A percentile compares a stretch with the other conserved stretches of the same genome.
Evolutionary conservation across 2,329 filamentous ascomycete genomes (phyloP).

Genomic region (Neofusicoccum parvum): DNA sequence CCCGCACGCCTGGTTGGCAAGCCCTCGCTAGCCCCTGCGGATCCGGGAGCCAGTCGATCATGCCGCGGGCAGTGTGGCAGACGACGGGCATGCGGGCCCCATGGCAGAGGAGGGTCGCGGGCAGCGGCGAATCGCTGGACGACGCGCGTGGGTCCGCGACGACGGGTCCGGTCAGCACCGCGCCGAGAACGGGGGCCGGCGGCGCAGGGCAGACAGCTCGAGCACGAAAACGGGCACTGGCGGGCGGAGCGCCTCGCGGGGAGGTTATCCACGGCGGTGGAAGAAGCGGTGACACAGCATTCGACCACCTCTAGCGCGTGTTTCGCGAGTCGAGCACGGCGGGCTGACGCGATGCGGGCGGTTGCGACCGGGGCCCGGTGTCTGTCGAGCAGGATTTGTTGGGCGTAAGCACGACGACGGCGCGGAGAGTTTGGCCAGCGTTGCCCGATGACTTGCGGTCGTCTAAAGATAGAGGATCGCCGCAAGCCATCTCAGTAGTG

Average conservation of each 20-base stretch:
- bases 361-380: neutral
- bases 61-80: neutral
- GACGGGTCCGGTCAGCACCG: neutral
- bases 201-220: neutral
- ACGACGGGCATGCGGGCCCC: neutral
- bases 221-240: conserved; percentile 13
- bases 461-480: conserved; percentile 12
- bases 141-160: neutral
- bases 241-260: neutral
- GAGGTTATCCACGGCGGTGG: neutral
- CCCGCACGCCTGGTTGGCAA: conserved; percentile 1
- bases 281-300: conserved; percentile 13
- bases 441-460: conserved; percentile 5
- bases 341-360: neutral
- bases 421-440: conserved; percentile 12
- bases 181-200: neutral
- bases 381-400: neutral
- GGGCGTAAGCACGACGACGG: neutral
- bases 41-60: conserved; percentile 16
- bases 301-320: neutral
- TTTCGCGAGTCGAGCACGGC: neutral
- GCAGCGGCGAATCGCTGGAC: neutral
- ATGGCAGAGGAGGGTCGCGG: neutral
- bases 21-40: conserved; percentile 5
- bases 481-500: neutral